Percentiles rank a stretch among this genome's conserved stretches.
Conservation (phyloP, 768 basidiomycete species). For the Mycena filopes region DNA sequence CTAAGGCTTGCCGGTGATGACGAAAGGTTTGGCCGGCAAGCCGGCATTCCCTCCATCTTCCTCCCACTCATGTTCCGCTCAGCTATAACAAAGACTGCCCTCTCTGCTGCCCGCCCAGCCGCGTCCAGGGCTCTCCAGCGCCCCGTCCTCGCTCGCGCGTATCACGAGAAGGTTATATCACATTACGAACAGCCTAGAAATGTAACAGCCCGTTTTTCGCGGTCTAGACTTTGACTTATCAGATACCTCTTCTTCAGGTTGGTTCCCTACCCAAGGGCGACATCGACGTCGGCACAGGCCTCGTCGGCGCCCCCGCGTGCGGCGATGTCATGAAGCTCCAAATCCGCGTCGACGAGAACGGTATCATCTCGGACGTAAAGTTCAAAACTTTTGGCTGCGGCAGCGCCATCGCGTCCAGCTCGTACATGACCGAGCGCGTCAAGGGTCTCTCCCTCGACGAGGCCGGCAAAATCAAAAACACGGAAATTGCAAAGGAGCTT, state of each 20-base stretch:
- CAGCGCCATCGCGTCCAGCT: constrained; percentile 96
- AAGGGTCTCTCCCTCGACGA: constrained; percentile 94
- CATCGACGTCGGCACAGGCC: constrained; percentile 93
- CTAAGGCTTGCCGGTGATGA: background rate
- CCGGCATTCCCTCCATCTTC: constrained; percentile 25
- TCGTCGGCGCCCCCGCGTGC: constrained; percentile 97
- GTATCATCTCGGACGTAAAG: constrained; percentile 97
- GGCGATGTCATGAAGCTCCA: constrained; percentile 99
- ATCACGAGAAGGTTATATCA: constrained; percentile 96
- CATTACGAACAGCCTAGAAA: constrained; percentile 99
- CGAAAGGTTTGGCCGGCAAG: too few species aligned
- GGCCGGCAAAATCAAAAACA: constrained; percentile 97
- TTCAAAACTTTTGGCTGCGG: constrained; percentile 99
- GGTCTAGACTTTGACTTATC: constrained; percentile 56
- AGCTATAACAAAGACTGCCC: constrained; percentile 61
- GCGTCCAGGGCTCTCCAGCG: constrained; percentile 51
- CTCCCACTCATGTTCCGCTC: constrained; percentile 76
- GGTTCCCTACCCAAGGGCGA: constrained; percentile 96
- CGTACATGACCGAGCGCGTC: constrained; percentile 99
- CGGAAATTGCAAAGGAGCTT: constrained; percentile 98
- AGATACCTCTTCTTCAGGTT: constrained; percentile 81
- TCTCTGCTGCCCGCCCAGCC: constrained; percentile 57
- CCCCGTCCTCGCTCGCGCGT: constrained; percentile 73
- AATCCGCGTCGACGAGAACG: constrained; percentile 94
- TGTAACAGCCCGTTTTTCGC: constrained; percentile 64